Evolutionary conservation across 805 yeast genomes (phyloP).

Genomic region (Candida boleticola): DNA sequence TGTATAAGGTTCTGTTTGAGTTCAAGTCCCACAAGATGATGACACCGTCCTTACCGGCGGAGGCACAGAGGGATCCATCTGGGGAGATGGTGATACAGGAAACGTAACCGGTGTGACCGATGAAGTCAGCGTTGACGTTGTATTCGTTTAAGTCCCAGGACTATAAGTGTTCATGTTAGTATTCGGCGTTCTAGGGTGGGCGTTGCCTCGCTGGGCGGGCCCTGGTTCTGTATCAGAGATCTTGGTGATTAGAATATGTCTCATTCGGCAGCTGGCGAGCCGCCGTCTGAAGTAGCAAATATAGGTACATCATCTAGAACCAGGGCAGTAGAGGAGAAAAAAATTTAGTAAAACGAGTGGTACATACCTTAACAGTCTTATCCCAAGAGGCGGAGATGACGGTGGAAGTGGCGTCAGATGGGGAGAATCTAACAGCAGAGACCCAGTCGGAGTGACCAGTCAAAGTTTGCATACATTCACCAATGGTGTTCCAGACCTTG

Average conservation of each 20-base stretch:
- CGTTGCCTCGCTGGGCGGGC: no score
- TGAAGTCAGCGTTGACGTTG: slow-evolving; percentile 89
- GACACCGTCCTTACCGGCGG: slow-evolving; percentile 99
- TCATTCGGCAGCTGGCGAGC: slow-evolving; percentile 71
- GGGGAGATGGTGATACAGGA: slow-evolving; percentile 97
- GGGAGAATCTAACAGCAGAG: slow-evolving; percentile 96
- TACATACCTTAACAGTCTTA: slow-evolving; percentile 97
- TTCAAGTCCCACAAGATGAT: slow-evolving; percentile 98
- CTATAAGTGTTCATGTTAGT: slow-evolving; percentile 55
- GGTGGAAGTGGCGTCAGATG: slow-evolving; percentile 67
- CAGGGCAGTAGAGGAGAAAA: slow-evolving; percentile 8
- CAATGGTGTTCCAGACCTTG: slow-evolving; percentile 99
- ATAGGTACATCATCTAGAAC: slow-evolving; percentile 69
- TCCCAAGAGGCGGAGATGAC: slow-evolving; percentile 99
- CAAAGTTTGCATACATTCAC: slow-evolving; percentile 93
- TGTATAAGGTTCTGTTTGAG: slow-evolving; percentile 82
- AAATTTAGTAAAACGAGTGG: slow-evolving; percentile 6
- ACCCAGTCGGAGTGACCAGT: slow-evolving; percentile 99
- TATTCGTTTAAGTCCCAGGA: slow-evolving; percentile 90
- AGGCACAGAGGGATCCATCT: slow-evolving; percentile 98
- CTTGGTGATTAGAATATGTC: slow-evolving; percentile 96
- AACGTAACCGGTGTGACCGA: slow-evolving; percentile 99
- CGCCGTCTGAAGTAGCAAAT: slow-evolving; percentile 99
- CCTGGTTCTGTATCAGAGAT: slow-evolving; percentile 82
- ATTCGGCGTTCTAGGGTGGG: no score